These are phyloP conservation scores for Cyamopsis tetragonoloba DNA, from an alignment of 306 rosid genomes.

Conservation along the genomic window DNA sequence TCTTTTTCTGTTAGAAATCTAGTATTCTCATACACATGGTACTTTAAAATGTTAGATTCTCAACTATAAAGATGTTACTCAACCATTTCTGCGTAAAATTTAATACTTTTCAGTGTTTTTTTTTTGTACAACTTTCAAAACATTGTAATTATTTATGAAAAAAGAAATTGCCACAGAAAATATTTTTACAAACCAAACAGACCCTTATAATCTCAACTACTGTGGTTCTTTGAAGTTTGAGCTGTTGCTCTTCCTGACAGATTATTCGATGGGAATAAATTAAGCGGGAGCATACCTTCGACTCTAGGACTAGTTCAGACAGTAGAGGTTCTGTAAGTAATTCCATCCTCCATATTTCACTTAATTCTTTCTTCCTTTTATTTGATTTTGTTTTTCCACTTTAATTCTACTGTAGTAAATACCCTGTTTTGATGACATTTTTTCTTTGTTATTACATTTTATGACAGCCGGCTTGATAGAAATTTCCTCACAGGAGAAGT, in stretches of 20 bases:
- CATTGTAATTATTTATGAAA: too few relatives aligned
- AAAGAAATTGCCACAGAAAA: too few relatives aligned
- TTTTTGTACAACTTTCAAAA: too few relatives aligned
- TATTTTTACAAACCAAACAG: too few relatives aligned
- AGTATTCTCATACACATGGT: too few relatives aligned
- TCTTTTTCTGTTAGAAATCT: neutral
- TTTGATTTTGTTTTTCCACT: neutral
- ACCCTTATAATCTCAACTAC: neutral
- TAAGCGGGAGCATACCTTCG: constrained; percentile 62
- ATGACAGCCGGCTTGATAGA: constrained; percentile 89
- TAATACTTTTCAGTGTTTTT: too few relatives aligned
- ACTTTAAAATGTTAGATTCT: too few relatives aligned
- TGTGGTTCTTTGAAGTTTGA: constrained; percentile 6
- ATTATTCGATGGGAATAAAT: constrained; percentile 71
- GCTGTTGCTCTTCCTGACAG: constrained; percentile 35
- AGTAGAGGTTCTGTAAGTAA: constrained; percentile 95
- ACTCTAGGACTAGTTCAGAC: constrained; percentile 70
- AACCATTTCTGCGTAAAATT: too few relatives aligned
- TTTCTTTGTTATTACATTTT: constrained; percentile 22
- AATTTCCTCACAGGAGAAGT: constrained; percentile 62
- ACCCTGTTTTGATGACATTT: neutral
- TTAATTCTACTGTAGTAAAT: neutral
- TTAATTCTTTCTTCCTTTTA: neutral
- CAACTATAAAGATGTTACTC: too few relatives aligned
- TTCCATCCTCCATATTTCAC: constrained; percentile 18